Conservation (phyloP, 805 yeast genomes). For the Candida maltosa region DNA sequence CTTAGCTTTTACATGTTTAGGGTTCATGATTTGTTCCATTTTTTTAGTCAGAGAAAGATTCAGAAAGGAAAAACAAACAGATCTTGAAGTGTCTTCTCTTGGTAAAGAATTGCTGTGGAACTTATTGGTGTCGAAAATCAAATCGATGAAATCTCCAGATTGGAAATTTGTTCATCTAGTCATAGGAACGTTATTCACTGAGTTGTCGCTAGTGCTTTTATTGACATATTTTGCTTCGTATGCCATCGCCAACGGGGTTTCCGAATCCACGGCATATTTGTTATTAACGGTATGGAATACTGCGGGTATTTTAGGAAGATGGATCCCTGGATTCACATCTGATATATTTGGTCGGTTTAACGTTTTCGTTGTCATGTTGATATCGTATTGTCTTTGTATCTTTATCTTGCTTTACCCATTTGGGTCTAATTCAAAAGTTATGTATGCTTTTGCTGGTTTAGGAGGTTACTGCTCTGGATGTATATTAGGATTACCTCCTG, state of each 20-base stretch:
- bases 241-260: conserved; percentile 28
- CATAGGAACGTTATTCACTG: conserved; percentile 29
- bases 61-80: conserved; percentile 3
- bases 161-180: conserved; percentile 22
- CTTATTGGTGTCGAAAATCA: conserved; percentile 3
- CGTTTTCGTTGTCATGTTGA: conserved; percentile 29
- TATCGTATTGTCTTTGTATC: conserved; percentile 19
- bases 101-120: conserved; percentile 2
- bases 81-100: conserved; percentile 1
- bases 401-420: conserved; percentile 33
- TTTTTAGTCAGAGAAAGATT: conserved; percentile 27
- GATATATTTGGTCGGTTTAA: conserved; percentile 28
- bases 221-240: conserved; percentile 32
- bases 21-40: conserved; percentile 20
- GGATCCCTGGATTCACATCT: conserved; percentile 27
- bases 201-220: conserved; percentile 23
- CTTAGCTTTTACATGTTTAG: conserved; percentile 32
- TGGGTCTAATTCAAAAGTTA: conserved; percentile 20
- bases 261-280: conserved; percentile 24
- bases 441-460: conserved; percentile 30
- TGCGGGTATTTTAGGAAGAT: conserved; percentile 27
- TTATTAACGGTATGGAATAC: conserved; percentile 29
- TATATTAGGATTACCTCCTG: conserved; percentile 33
- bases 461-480: conserved; percentile 35
- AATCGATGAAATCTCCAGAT: too few relatives aligned